Base-by-base conservation (phyloP, 148 eudicot species). In the Arbutus unedo region DNA sequence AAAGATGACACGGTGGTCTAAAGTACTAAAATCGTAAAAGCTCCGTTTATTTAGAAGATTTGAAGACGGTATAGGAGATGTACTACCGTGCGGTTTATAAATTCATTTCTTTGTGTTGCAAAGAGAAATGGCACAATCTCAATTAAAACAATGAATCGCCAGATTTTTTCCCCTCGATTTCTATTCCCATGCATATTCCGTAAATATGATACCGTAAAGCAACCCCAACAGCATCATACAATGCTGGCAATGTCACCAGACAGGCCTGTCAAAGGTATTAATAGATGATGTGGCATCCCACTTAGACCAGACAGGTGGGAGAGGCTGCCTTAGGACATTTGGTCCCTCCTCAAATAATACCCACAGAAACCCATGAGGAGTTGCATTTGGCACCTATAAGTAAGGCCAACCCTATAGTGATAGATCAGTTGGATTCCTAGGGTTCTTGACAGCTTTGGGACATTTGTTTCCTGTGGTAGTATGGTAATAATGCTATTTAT, bases 351-450 rank as follows among this genome's bases (percentile, higher is more conserved):
- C 5, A 66, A 59, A 23, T 66, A 41, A 79, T 64, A n/a, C 57
- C 59, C 23, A 80, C 48, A 80, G 75, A 80, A 49, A 48, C 50
- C 82, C 75, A 80, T 66, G 81, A 79, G 62, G n/a, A 60, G 47
- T 79, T 79, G 73, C 81, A 64, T n/a, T 48, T 80, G 74, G 56
- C 82, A 79, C 8, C 74, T 23, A 62, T 15, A 19, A 59, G 18
- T 6, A 31, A 31, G 38, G 38, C 38, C 38, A 31, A 31, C 38
- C 38, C 38, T 50, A 56, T 21, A 78, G n/a, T 11, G 23, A 3
- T 18, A 53, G 59, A 55, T 78, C 70, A 19, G 71, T n/a, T 79
- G 71, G 53, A 66, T 49, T 57, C 81, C 23, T n/a, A 57, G 13
- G 38, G 15, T n/a, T 31, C 38, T 31, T 31, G 38, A 31, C 38